These are phyloP conservation scores for Papiliotrema nemorosa DNA, from an alignment of 1,284 basidiomycete species.

Conservation along the genomic window DNA sequence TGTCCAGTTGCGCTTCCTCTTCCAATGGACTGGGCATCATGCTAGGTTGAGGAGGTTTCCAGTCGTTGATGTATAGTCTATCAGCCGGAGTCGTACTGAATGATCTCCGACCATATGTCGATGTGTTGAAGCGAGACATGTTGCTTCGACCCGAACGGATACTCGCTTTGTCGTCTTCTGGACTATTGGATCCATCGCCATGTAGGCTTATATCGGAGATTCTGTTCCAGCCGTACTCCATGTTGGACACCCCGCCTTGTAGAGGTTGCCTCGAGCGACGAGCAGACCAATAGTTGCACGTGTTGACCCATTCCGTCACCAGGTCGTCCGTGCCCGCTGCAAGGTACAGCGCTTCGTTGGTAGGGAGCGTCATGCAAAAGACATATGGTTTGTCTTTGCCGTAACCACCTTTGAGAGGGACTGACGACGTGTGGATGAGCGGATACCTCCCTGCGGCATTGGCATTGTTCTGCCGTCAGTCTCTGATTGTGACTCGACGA, in stretches of 20 bases:
- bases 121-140: slow-evolving; percentile 54
- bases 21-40: slow-evolving; percentile 78
- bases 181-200: neutral
- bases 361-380: slow-evolving; percentile 87
- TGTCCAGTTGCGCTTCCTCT: slow-evolving; percentile 87
- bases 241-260: slow-evolving; percentile 91
- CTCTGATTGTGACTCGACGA: neutral
- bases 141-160: slow-evolving; percentile 51
- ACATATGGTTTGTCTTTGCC: slow-evolving; percentile 84
- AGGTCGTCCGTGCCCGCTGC: slow-evolving; percentile 97
- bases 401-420: slow-evolving; percentile 81
- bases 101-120: slow-evolving; percentile 47
- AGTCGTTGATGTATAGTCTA: slow-evolving; percentile 81
- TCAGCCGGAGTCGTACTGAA: slow-evolving; percentile 54
- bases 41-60: slow-evolving; percentile 84
- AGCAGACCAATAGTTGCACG: slow-evolving; percentile 99
- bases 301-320: slow-evolving; percentile 95
- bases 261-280: slow-evolving; percentile 88
- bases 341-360: slow-evolving; percentile 89
- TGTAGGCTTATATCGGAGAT: slow-evolving; percentile 58
- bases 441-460: slow-evolving; percentile 72
- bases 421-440: slow-evolving; percentile 82
- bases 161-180: slow-evolving; percentile 25
- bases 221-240: slow-evolving; percentile 98
- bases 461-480: slow-evolving; percentile 64